A percentile compares a stretch with the other conserved stretches of the same genome.
Evolutionary conservation across 139 green algal species (phyloP).

Genomic region (Chlamydomonas applanata): DNA sequence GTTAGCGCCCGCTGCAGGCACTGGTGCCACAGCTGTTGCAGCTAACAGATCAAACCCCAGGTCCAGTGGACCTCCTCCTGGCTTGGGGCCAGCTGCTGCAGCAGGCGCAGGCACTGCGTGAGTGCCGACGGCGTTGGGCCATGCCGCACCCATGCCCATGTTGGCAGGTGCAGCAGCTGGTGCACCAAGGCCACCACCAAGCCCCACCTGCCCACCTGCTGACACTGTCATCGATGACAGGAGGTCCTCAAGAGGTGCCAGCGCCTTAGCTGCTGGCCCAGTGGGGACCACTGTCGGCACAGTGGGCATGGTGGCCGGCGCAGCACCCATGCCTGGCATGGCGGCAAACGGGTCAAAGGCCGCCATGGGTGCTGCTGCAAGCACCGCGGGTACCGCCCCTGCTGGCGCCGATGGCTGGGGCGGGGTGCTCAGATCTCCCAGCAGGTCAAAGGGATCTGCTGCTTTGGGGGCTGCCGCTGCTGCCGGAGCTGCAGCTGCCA

Average conservation of each 20-base stretch:
- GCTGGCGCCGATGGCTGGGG: background rate
- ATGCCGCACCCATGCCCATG: too few relatives aligned
- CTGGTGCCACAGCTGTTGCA: too few relatives aligned
- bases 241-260: slow-evolving; percentile 19
- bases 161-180: too few relatives aligned
- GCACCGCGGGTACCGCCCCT: background rate
- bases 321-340: background rate
- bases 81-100: too few relatives aligned
- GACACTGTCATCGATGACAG: slow-evolving; percentile 1
- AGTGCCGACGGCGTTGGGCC: too few relatives aligned
- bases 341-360: slow-evolving; percentile 5
- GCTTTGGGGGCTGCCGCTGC: background rate
- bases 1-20: too few relatives aligned
- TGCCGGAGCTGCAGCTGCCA: background rate
- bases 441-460: background rate
- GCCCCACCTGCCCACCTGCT: background rate
- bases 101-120: too few relatives aligned
- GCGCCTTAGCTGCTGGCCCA: background rate
- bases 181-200: too few relatives aligned
- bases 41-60: too few relatives aligned
- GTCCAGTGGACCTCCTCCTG: too few relatives aligned
- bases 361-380: background rate
- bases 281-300: background rate
- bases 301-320: background rate
- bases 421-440: background rate